Evolutionary conservation across 495 filamentous ascomycete genomes (phyloP).

Genomic region (Tuber borchii): DNA sequence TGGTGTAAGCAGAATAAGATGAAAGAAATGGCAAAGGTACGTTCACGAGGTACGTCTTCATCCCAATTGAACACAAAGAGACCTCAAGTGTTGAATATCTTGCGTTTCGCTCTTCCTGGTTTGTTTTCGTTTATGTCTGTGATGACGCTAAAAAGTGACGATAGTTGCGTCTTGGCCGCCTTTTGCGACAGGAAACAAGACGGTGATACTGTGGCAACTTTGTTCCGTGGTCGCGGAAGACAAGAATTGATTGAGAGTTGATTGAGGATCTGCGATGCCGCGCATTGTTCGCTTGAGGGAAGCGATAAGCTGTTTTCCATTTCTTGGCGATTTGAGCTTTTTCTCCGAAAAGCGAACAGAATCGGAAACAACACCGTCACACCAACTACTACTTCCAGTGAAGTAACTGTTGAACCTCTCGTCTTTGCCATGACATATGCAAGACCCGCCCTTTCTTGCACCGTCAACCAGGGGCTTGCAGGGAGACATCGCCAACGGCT

Average conservation of each 20-base stretch:
- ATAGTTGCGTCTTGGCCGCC: not conserved
- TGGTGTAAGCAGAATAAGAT: not conserved
- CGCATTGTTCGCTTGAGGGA: constrained; percentile 29
- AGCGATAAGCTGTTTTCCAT: constrained; percentile 15
- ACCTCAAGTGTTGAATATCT: not conserved
- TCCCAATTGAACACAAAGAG: not conserved
- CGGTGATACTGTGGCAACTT: constrained; percentile 16
- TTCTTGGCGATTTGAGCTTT: constrained; percentile 14
- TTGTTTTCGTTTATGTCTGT: not conserved
- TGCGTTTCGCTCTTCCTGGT: not conserved
- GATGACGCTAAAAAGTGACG: not conserved
- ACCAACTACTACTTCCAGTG: not conserved
- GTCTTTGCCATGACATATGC: constrained; percentile 30
- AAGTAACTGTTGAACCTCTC: not conserved
- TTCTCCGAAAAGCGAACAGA: constrained; percentile 11
- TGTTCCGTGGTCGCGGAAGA: constrained; percentile 2
- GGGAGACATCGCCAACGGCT: constrained; percentile 17
- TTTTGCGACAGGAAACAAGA: constrained; percentile 14
- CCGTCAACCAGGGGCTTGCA: constrained; percentile 26
- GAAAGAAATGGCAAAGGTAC: not conserved
- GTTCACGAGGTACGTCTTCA: too few relatives aligned
- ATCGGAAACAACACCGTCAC: constrained; percentile 24
- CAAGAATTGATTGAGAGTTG: constrained; percentile 20
- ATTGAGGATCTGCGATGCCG: constrained; percentile 22
- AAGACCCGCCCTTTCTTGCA: constrained; percentile 26